Evolutionary conservation across 179 eudicot species (phyloP).

Genomic region (Actinidia polygama): DNA sequence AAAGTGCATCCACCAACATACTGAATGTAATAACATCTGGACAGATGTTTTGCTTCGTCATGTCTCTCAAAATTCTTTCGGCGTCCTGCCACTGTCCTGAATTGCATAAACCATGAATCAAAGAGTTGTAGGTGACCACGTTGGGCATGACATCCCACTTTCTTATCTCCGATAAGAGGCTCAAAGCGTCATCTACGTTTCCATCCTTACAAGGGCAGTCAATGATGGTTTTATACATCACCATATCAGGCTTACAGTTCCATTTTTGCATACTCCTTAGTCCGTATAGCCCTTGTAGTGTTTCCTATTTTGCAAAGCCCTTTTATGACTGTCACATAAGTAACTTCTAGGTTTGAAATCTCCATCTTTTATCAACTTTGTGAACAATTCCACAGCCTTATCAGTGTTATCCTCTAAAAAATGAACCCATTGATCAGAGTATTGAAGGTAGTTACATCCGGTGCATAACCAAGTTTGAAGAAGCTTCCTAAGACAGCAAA

Average conservation of each 20-base stretch:
- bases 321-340: not conserved
- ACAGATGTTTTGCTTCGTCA: not conserved
- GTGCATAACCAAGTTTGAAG: not conserved
- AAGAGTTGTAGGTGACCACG: conserved; percentile 1
- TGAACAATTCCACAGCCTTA: not conserved
- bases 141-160: too few species aligned
- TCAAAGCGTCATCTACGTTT: not conserved
- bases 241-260: not conserved
- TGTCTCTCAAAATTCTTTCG: not conserved
- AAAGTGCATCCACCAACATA: conserved; percentile 12
- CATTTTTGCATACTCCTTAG: not conserved
- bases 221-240: not conserved
- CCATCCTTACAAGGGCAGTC: not conserved
- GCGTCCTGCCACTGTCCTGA: not conserved
- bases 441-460: not conserved
- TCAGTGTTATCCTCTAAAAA: not conserved
- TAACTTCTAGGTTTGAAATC: not conserved
- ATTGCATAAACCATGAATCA: conserved; percentile 8
- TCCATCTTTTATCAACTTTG: not conserved
- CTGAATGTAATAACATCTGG: not conserved
- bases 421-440: not conserved
- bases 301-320: not conserved
- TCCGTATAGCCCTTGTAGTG: not conserved
- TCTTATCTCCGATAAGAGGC: not conserved
- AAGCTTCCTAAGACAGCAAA: not conserved